These are phyloP conservation scores for Clonostachys solani DNA, from an alignment of 2,329 filamentous ascomycete genomes.

Conservation along the genomic window DNA sequence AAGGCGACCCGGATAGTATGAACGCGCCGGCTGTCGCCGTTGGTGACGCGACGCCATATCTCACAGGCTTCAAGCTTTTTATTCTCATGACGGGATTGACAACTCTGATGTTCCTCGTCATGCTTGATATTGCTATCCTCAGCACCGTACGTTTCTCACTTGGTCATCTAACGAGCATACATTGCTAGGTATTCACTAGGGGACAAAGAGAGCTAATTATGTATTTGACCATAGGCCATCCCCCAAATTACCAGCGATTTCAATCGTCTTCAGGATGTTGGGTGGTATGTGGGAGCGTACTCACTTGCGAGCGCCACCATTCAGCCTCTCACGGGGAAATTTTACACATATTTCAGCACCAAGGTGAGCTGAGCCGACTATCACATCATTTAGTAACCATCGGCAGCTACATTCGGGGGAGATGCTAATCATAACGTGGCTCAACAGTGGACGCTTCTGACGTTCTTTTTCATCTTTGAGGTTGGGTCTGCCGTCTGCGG, in stretches of 20 bases:
- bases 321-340: constrained; percentile 42
- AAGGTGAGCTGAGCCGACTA: constrained; percentile 22
- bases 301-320: constrained; percentile 40
- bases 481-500: constrained; percentile 13
- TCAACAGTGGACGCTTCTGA: constrained; percentile 6
- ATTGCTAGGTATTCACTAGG: too few relatives aligned
- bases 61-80: constrained; percentile 17
- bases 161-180: too few relatives aligned
- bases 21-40: too few relatives aligned
- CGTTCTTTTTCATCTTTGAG: constrained; percentile 10
- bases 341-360: constrained; percentile 38
- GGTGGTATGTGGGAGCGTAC: constrained; percentile 48
- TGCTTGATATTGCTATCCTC: constrained; percentile 45
- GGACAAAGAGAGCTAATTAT: too few relatives aligned
- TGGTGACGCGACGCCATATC: not conserved
- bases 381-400: too few relatives aligned
- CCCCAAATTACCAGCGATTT: constrained; percentile 43
- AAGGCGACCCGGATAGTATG: too few relatives aligned
- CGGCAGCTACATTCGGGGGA: too few relatives aligned
- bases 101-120: constrained; percentile 32
- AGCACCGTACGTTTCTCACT: constrained; percentile 31
- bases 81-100: constrained; percentile 23
- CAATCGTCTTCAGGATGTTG: constrained; percentile 42
- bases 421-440: too few relatives aligned
- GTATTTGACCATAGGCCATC: constrained; percentile 21